A percentile compares a stretch with the other conserved stretches of the same genome.
These are phyloP conservation scores for Stellera chamaejasme DNA, from an alignment of 345 rosid species.

Conservation along the genomic window DNA sequence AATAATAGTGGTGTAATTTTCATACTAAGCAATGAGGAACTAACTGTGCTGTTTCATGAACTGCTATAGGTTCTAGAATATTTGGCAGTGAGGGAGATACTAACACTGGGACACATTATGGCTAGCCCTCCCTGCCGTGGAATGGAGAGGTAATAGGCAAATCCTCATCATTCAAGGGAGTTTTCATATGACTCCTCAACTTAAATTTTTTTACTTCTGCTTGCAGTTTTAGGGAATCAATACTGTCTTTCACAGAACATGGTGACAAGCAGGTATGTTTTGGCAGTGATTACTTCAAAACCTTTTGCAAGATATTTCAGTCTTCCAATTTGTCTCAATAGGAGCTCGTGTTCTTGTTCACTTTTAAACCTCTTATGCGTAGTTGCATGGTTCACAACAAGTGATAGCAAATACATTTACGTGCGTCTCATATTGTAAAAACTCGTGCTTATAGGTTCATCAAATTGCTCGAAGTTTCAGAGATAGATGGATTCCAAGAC, in stretches of 20 bases:
- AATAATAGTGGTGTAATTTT: too few relatives aligned
- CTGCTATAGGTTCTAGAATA: constrained; percentile 81
- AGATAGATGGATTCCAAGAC: constrained; percentile 80
- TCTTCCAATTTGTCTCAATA: not conserved
- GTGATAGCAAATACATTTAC: too few relatives aligned
- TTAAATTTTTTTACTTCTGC: constrained; percentile 13
- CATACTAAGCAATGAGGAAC: not conserved
- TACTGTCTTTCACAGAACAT: constrained; percentile 90
- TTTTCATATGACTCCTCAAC: not conserved
- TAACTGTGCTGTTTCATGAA: constrained; percentile 3
- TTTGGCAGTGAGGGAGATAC: constrained; percentile 72
- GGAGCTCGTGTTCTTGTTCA: not conserved
- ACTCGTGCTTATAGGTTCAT: constrained; percentile 57
- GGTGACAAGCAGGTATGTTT: constrained; percentile 71
- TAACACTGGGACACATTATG: constrained; percentile 63
- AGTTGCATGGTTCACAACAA: not conserved
- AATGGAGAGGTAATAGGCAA: constrained; percentile 64
- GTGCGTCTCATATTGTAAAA: too few relatives aligned
- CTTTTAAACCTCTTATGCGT: not conserved
- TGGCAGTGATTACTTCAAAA: constrained; percentile 5
- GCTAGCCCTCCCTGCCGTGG: constrained; percentile 87
- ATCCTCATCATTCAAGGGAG: not conserved
- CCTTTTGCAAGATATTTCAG: not conserved
- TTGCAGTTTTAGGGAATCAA: constrained; percentile 84
- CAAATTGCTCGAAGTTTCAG: constrained; percentile 88